Evolutionary conservation across 352 stramenopile species (phyloP), one percentile per base, ranked within the genome.

Genomic region (Phytopythium boreale): DNA sequence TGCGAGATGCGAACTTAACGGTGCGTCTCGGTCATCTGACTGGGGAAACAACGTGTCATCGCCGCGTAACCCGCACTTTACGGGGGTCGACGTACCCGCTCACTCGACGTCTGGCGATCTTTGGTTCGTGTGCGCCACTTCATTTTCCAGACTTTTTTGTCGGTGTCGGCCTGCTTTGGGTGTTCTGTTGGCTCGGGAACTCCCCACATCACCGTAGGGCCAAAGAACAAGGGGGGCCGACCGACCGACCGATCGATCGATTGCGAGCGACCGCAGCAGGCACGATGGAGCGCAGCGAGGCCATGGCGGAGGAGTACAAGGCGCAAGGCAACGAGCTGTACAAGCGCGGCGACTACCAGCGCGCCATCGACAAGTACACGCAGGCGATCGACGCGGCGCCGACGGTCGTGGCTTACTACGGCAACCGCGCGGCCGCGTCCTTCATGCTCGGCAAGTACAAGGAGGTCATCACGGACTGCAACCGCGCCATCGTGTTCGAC

Each of bases 371-470:
- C 53, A 84, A 90, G 68, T 98, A 98, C 77, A 89, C 89, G 66
- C 84, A 94, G 71, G 91, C 92, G 34, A 97, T 98, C 71, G 89
- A 93, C 56, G 71, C 84, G 37, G 89, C 87, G 59, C 88, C 89
- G 44, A 92, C 87, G 14, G 75, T 90, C 68, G 85, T 94, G 46
- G 77, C 87, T 31, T 96, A 92, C 67, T 97, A 97, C 61, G 91
- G 84, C 59, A 98, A 98, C 71, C 85, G 93, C 52, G 90, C 93
- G 17, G 93, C 93, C 34, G 93, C 92, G 29, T 88, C 79, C 57
- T 91, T 97, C 63, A 98, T 98, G 92, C 64, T 97, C 47, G 74
- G 74, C 68, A 85, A 94, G 66, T 87, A 93, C 76, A 87, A 96
- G 65, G 90, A 98, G 59, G 89, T 92, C 46, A 77, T 98, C 57